Evolutionary conservation across 495 filamentous ascomycete genomes (phyloP), one percentile per base, ranked within the genome.

Genomic region (Neurospora sp.): DNA sequence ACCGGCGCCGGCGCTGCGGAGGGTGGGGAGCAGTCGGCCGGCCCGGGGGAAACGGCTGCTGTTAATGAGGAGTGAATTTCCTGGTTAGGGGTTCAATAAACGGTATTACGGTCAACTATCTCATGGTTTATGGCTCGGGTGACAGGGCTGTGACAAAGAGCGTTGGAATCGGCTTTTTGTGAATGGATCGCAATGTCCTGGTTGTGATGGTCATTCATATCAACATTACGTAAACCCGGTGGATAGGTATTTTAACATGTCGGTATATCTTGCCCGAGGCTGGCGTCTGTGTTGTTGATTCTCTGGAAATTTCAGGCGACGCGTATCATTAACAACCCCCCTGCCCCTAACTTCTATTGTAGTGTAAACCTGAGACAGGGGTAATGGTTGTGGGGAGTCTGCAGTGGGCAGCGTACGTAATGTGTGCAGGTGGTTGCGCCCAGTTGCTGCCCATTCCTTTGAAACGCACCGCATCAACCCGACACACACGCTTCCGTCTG

Each of bases 21-120:
- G 37, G 71, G 70, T 61, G 73, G 69, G 45, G 69, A 20, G 72
- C 68, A 68, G 70, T 69, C 59, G 31, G 73, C 40, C 70, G 45
- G 53, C 12, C 78, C 69, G 35, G 77, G 73, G 31, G 76, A 69
- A 72, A 78, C 73, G 53, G 73, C 71, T 10, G 75, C 22, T 69
- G 70, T 68, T 14, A 70, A 71, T 48, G 74, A 70, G 22, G 74
- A 70, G 45, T 71, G 22, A 35, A 20, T 38, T 8, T 38, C 31
- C 37, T 14, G 10, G 5, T 39, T 69, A 69, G 8, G 31, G 3
- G 16, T 37, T 38, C 5, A 38, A 40, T 38, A 9, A 45, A 48
- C n/a, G 3, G n/a, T 4, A 3, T 48, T 48, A 48, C 45, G 10
- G 45, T 53, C 45, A 3, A 22, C 9, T 5, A 22, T 53, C 3